A percentile compares a stretch with the other conserved stretches of the same genome.
phyloP scores from a whole-genome alignment of 495 filamentous ascomycete genomes.

The Acidiella bohemica region DNA sequence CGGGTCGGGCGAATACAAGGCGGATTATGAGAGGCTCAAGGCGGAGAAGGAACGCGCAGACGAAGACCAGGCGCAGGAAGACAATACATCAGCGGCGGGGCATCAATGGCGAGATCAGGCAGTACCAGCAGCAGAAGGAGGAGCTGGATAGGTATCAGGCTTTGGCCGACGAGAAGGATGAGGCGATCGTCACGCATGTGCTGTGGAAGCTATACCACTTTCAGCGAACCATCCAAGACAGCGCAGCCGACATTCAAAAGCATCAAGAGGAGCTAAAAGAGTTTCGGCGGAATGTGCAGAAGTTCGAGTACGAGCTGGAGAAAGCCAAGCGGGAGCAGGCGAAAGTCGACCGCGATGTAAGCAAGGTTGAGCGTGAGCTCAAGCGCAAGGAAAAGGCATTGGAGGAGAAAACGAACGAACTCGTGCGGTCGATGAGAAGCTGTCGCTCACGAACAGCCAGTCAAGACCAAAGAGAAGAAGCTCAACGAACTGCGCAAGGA shows the following conservation, averaged over 20 bases:
- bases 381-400: slow-evolving; percentile 77
- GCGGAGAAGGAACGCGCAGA: slow-evolving; percentile 70
- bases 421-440: slow-evolving; percentile 86
- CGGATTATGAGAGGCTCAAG: slow-evolving; percentile 83
- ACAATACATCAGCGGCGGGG: slow-evolving; percentile 76
- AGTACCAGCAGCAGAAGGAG: slow-evolving; percentile 92
- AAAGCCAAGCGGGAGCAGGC: slow-evolving; percentile 78
- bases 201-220: slow-evolving; percentile 97
- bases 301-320: slow-evolving; percentile 69
- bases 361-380: slow-evolving; percentile 69
- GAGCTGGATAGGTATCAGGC: slow-evolving; percentile 84
- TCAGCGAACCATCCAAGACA: slow-evolving; percentile 82
- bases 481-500: slow-evolving; percentile 57
- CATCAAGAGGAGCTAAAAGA: slow-evolving; percentile 96
- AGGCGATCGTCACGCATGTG: slow-evolving; percentile 86
- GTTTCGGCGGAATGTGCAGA: slow-evolving; percentile 72
- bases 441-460: slow-evolving; percentile 62
- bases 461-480: slow-evolving; percentile 50
- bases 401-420: slow-evolving; percentile 66
- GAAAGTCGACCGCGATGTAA: slow-evolving; percentile 62
- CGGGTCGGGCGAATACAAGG: slow-evolving; percentile 88
- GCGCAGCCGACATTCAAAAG: slow-evolving; percentile 76
- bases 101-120: slow-evolving; percentile 96
- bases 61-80: slow-evolving; percentile 75
- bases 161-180: slow-evolving; percentile 78